These are phyloP conservation scores for Solanum etuberosum DNA, from an alignment of 257 asterid genomes.

Conservation along the genomic window DNA sequence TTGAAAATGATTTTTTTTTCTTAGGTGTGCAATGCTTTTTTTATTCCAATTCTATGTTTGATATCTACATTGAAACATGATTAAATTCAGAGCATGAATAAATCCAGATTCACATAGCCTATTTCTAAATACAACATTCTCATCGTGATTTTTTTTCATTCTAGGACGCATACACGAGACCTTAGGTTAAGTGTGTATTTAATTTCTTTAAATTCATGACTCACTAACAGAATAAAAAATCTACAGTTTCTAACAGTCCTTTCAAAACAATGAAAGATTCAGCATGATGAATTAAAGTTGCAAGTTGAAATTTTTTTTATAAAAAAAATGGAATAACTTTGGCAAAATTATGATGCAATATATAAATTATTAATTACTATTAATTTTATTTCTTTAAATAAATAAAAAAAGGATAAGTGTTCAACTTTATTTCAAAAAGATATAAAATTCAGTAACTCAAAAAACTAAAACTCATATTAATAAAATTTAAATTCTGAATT, in stretches of 20 bases:
- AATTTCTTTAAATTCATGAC: not conserved
- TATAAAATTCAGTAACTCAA: not conserved
- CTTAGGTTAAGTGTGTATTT: not conserved
- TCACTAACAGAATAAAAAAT: not conserved
- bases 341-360: not conserved
- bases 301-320: not conserved
- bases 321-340: not conserved
- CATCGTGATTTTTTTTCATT: not conserved
- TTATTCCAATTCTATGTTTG: not conserved
- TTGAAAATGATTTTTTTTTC: not conserved
- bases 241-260: not conserved
- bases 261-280: not conserved
- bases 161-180: fast-evolving
- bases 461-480: not conserved
- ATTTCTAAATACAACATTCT: not conserved
- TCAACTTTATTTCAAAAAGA: not conserved
- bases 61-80: too few relatives aligned
- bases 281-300: not conserved
- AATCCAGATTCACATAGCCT: too few relatives aligned
- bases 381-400: not conserved
- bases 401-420: not conserved
- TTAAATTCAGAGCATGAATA: too few relatives aligned
- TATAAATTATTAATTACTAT: not conserved
- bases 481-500: not conserved
- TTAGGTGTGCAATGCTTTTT: not conserved